Base-by-base conservation (phyloP, 2,329 filamentous ascomycete genomes). In the Scedosporium dehoogii region DNA sequence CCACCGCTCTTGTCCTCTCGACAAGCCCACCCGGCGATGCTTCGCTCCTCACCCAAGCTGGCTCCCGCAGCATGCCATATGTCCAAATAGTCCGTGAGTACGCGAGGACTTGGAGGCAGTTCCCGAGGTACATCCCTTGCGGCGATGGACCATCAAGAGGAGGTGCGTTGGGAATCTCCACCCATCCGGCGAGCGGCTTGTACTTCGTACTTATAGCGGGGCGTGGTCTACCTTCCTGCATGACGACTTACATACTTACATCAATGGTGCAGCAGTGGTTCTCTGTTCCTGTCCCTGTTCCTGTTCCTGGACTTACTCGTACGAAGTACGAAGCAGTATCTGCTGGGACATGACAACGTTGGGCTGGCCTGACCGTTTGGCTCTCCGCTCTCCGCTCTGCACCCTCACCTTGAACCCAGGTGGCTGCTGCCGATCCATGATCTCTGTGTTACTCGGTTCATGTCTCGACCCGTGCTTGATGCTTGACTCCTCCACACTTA, bases 391-490 rank as follows among this genome's bases (percentile, higher is more conserved):
- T 55, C 51, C 51, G 21, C 18, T 23, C 23, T 55, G 21, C 33
- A 38, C 18, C 21, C 51, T 27, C 23, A 18, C 21, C 51, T 12
- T 29, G 10, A 12, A 14, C 51, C 51, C 23, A 14, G 51, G 12
- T 55, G 23, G 51, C 51, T 55, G 23, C 21, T 51, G 59, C 44
- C 29, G 29, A 33, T 33, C 29, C 29, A 33, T 44, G 59, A 60
- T 60, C 59, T 60, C 58, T 60, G 44, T 60, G 59, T 27, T 29
- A 53, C 44, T 60, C 41, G 59, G 59, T 25, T 38, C 25, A 51
- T 38, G 44, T 53, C 25, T 18, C 12, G 42, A 51, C 25, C 44
- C 59, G 44, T 51, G 12, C 44, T 44, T 60, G 27, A 29, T 29
- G 59, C 29, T 33, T 9, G 29, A 60, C 59, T 51, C 21, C 59